phyloP scores from a whole-genome alignment of 495 filamentous ascomycete genomes.

The Aspergillus sclerotioniger region DNA sequence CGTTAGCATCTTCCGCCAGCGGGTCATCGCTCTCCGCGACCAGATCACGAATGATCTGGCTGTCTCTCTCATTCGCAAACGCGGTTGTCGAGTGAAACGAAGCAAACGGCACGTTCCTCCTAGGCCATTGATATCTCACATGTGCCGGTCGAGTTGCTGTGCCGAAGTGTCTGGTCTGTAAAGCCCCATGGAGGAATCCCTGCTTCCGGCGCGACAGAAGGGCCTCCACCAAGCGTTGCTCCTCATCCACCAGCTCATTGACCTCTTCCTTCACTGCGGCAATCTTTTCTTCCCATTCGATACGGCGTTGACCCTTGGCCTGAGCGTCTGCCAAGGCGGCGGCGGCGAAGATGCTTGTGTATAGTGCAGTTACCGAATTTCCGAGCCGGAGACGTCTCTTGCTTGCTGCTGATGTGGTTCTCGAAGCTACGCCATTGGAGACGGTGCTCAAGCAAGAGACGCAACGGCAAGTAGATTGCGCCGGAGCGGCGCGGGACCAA shows the following conservation, averaged over 20 bases:
- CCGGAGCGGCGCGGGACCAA: slow-evolving; percentile 66
- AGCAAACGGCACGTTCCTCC: slow-evolving; percentile 16
- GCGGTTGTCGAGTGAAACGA: background rate
- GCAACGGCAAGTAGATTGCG: slow-evolving; percentile 61
- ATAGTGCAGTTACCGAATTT: slow-evolving; percentile 67
- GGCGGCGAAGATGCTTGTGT: slow-evolving; percentile 70
- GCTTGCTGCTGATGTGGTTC: slow-evolving; percentile 52
- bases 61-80: slow-evolving; percentile 1
- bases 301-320: slow-evolving; percentile 58
- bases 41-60: slow-evolving; percentile 3
- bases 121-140: slow-evolving; percentile 9
- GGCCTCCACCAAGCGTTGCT: slow-evolving; percentile 34
- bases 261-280: slow-evolving; percentile 47
- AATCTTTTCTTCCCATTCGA: slow-evolving; percentile 61
- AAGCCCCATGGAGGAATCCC: slow-evolving; percentile 17
- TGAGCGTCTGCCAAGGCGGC: slow-evolving; percentile 65
- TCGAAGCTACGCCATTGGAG: slow-evolving; percentile 48
- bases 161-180: slow-evolving; percentile 27
- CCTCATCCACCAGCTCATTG: slow-evolving; percentile 42
- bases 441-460: slow-evolving; percentile 58
- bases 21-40: slow-evolving; percentile 9
- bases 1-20: slow-evolving; percentile 16
- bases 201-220: slow-evolving; percentile 26
- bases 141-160: slow-evolving; percentile 14
- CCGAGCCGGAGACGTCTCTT: slow-evolving; percentile 51